These are phyloP conservation scores for Pseudopediastrum boryanum DNA, from an alignment of 139 green algal species.

Conservation along the genomic window DNA sequence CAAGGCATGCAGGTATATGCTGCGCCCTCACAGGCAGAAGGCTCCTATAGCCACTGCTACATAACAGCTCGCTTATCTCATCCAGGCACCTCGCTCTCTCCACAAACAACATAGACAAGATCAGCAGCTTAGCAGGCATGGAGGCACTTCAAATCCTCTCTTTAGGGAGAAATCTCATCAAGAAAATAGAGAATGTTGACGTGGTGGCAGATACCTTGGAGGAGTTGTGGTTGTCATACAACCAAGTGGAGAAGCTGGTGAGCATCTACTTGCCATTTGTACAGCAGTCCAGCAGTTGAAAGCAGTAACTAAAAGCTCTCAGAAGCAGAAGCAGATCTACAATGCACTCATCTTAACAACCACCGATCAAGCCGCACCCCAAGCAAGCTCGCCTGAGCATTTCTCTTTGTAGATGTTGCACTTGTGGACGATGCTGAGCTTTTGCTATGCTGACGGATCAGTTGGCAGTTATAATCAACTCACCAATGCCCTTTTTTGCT, in stretches of 20 bases:
- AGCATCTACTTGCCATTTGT: conserved; percentile 28
- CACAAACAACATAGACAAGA: conserved; percentile 97
- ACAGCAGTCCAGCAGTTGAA: neutral
- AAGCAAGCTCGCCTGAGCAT: no score
- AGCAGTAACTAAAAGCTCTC: no score
- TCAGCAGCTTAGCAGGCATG: conserved; percentile 80
- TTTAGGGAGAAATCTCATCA: conserved; percentile 91
- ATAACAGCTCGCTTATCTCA: neutral
- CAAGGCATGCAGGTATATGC: conserved; percentile 88
- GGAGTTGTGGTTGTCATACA: conserved; percentile 96
- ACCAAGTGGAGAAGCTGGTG: conserved; percentile 87
- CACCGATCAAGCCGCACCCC: no score
- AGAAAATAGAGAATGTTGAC: conserved; percentile 93
- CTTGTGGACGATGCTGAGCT: no score
- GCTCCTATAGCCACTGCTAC: neutral
- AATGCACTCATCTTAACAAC: no score
- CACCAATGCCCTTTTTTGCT: no score
- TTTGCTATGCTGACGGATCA: no score
- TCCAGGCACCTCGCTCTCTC: conserved; percentile 88
- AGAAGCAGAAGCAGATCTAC: no score
- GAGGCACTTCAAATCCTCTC: conserved; percentile 84
- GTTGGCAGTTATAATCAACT: no score
- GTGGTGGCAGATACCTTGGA: conserved; percentile 84
- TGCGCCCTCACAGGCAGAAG: no score
- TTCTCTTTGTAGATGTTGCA: no score